Evolutionary conservation across 257 asterid genomes (phyloP).

Genomic region (Solanum appendiculatum): DNA sequence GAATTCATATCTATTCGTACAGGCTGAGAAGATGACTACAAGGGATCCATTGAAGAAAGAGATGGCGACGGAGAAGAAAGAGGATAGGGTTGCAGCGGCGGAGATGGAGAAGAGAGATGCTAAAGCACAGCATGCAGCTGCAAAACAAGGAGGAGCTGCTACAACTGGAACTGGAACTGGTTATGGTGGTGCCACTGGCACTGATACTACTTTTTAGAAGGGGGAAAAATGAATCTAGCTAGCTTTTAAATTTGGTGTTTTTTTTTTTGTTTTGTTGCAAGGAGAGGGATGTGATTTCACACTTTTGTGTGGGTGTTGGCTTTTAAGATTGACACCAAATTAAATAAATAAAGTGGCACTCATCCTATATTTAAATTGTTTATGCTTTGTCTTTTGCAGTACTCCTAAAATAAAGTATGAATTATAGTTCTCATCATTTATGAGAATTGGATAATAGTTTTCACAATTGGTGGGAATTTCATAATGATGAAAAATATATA

Average conservation of each 20-base stretch:
- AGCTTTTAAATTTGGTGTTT: not conserved
- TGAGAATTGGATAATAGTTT: too few relatives aligned
- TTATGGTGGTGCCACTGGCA: not conserved
- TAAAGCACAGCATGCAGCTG: slow-evolving; percentile 7
- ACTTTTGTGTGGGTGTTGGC: not conserved
- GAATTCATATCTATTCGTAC: not conserved
- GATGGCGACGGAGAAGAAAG: slow-evolving; percentile 24
- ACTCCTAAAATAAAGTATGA: too few relatives aligned
- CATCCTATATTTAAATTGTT: not conserved
- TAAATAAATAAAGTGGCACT: not conserved
- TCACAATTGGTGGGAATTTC: too few relatives aligned
- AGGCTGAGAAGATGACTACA: slow-evolving; percentile 22
- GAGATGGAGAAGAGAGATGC: slow-evolving; percentile 12
- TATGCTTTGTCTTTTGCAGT: not conserved
- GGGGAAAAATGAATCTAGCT: not conserved
- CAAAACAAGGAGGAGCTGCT: not conserved
- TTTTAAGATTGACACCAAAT: not conserved
- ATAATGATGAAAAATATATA: too few relatives aligned
- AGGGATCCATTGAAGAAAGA: slow-evolving; percentile 24
- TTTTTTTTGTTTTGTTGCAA: not conserved
- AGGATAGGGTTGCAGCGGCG: slow-evolving; percentile 6
- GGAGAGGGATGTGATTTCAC: not conserved
- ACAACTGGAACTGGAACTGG: not conserved
- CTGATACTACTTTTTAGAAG: not conserved
- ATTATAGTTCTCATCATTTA: too few relatives aligned